These are phyloP conservation scores for Podila minutissima DNA, from an alignment of 192 early-diverging fungal species.

Conservation along the genomic window DNA sequence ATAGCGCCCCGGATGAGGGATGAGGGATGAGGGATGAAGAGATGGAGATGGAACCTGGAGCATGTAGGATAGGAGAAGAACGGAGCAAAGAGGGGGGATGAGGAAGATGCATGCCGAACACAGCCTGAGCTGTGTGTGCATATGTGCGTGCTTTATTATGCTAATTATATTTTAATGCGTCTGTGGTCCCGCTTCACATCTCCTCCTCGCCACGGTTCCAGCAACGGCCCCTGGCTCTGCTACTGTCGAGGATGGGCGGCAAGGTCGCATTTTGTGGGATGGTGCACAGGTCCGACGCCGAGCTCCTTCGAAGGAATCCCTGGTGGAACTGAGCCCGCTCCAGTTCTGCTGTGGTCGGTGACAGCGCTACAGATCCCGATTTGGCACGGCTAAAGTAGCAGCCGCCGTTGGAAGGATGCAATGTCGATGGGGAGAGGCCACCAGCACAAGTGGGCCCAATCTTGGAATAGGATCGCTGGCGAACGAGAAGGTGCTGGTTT, in stretches of 20 bases:
- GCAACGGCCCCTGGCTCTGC: too few relatives aligned
- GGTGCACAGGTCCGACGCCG: background rate
- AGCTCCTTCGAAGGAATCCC: background rate
- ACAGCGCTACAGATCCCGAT: background rate
- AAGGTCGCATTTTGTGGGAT: background rate
- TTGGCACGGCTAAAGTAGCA: slow-evolving; percentile 1
- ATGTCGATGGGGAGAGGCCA: background rate
- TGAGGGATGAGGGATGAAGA: too few relatives aligned
- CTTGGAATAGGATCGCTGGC: slow-evolving; percentile 35
- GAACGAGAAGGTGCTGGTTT: slow-evolving; percentile 1
- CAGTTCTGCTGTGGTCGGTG: background rate
- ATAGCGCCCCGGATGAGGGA: too few relatives aligned
- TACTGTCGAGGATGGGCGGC: background rate
- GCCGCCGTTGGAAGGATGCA: background rate
- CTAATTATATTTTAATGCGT: too few relatives aligned
- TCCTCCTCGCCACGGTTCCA: too few relatives aligned
- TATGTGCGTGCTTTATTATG: too few relatives aligned
- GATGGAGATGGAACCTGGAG: too few relatives aligned
- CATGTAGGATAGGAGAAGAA: too few relatives aligned
- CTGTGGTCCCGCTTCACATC: too few relatives aligned
- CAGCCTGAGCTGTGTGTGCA: too few relatives aligned
- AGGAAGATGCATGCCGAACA: too few relatives aligned
- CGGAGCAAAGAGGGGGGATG: too few relatives aligned
- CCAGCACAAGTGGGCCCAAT: slow-evolving; percentile 3
- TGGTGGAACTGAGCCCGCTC: background rate